A percentile compares a stretch with the other conserved stretches of the same genome.
These are phyloP conservation scores for Fomes fomentarius DNA, from an alignment of 1,284 basidiomycete species.

Conservation along the genomic window DNA sequence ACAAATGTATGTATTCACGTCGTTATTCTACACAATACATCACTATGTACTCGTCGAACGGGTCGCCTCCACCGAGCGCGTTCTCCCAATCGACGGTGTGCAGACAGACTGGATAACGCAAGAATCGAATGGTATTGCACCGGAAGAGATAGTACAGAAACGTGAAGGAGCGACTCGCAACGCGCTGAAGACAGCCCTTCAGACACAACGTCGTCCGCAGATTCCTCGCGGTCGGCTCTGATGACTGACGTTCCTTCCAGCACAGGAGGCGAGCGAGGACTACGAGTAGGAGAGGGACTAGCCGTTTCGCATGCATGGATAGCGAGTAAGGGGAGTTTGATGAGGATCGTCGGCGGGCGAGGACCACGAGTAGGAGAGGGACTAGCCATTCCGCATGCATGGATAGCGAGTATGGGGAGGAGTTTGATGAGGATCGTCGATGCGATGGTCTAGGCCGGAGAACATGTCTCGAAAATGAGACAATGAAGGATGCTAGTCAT, in stretches of 20 bases:
- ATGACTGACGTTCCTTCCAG: constrained; percentile 60
- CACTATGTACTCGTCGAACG: no score
- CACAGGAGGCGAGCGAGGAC: constrained; percentile 71
- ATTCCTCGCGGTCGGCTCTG: constrained; percentile 29
- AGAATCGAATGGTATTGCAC: constrained; percentile 78
- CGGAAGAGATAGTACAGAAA: constrained; percentile 88
- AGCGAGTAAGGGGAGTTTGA: constrained; percentile 71
- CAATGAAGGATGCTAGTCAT: constrained; percentile 63
- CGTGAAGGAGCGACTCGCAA: constrained; percentile 69
- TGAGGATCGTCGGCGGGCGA: constrained; percentile 64
- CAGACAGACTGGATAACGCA: constrained; percentile 66
- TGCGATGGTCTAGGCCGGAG: constrained; percentile 65
- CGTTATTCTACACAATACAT: no score
- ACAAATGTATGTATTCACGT: no score
- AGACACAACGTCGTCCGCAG: constrained; percentile 35
- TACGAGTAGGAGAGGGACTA: constrained; percentile 64
- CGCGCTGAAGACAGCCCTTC: constrained; percentile 54
- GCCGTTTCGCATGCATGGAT: constrained; percentile 55
- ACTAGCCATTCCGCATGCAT: constrained; percentile 57
- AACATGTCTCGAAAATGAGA: constrained; percentile 71
- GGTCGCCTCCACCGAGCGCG: constrained; percentile 69
- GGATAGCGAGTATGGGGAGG: constrained; percentile 72
- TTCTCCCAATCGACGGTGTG: constrained; percentile 67
- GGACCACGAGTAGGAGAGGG: constrained; percentile 63
- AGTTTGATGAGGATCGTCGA: constrained; percentile 68